Evolutionary conservation across 345 rosid species (phyloP), one percentile per base, ranked within the genome.

Genomic region (Theobroma cacao): DNA sequence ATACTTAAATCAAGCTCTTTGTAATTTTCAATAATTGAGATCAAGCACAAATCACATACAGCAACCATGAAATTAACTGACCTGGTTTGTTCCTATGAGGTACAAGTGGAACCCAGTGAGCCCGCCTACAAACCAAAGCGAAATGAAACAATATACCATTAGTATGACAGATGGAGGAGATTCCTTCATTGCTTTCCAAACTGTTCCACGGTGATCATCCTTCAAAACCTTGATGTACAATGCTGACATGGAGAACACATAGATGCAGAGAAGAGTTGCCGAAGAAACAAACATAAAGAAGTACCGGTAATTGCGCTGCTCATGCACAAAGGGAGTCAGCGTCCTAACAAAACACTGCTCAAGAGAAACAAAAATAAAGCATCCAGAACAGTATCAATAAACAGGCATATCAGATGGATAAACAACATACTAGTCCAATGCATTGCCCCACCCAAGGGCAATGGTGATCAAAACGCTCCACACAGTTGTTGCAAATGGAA

Each of bases 371-470:
- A 74, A 66, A 62, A 66, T 61, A 41, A 67, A 28, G 38, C 28
- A 48, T 33, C 11, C 26, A 62, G 70, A 72, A 28, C 15, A 24
- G 30, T 20, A 52, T 33, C 18, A 33, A 34, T n/a, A 72, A 52
- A 72, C 30, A 52, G 31, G 30, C 31, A 52, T n/a, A 72, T 72
- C 45, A 53, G 31, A 72, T 33, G 5, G 45, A 59, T 60, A 55
- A 36, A 79, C 63, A 87, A 80, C 88, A 79, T 90, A 96, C 99
- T 95, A 90, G 52, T 82, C 99, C 99, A 84, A 96, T 89, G 87
- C 99, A 96, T 80, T 96, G 99, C 61, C 99, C 99, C 72, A 96
- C 98, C 99, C 99, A 96, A 18, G 98, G 98, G 82, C 99, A 96
- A 81, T 96, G 98, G 81, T 96, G 99, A 86, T 96, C 99, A 84